Evolutionary conservation across 2,329 filamentous ascomycete genomes (phyloP).

Genomic region (Neoarthrinium moseri): DNA sequence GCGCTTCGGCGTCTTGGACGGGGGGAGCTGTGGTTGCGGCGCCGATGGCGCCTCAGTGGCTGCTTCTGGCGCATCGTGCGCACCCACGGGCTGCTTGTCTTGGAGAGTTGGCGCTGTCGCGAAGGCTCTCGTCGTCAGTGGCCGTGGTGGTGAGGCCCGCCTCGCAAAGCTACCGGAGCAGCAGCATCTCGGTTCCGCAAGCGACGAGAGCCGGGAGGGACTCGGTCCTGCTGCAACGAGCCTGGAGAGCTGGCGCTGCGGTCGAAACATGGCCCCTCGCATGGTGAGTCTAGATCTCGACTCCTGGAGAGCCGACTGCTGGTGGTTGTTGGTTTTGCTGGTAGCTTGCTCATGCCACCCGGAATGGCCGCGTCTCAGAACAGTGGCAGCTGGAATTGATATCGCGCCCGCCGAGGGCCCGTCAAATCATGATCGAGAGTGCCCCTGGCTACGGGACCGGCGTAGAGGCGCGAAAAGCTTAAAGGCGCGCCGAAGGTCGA

Average conservation of each 20-base stretch:
- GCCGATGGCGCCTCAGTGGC: background rate
- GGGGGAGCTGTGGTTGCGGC: background rate
- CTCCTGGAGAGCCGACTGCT: too few species aligned
- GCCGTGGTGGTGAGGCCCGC: background rate
- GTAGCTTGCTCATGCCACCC: too few species aligned
- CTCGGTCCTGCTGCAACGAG: background rate
- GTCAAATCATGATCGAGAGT: too few species aligned
- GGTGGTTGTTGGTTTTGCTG: too few species aligned
- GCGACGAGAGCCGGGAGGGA: background rate
- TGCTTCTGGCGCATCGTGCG: background rate
- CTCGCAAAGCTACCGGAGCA: background rate
- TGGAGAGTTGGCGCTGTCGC: background rate
- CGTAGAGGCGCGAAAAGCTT: too few species aligned
- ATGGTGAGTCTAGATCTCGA: too few species aligned
- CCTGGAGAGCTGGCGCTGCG: slow-evolving; percentile 1
- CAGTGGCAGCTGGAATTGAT: too few species aligned
- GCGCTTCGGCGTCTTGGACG: background rate
- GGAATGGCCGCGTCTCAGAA: too few species aligned
- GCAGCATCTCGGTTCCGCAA: background rate
- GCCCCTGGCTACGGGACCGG: too few species aligned
- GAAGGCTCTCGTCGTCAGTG: background rate
- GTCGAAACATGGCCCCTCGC: background rate
- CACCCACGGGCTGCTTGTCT: background rate
- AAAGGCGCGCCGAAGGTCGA: too few species aligned
- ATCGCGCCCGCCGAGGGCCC: too few species aligned